Base-by-base conservation (phyloP, 129 eudicot genomes). In the Lactuca sativa region DNA sequence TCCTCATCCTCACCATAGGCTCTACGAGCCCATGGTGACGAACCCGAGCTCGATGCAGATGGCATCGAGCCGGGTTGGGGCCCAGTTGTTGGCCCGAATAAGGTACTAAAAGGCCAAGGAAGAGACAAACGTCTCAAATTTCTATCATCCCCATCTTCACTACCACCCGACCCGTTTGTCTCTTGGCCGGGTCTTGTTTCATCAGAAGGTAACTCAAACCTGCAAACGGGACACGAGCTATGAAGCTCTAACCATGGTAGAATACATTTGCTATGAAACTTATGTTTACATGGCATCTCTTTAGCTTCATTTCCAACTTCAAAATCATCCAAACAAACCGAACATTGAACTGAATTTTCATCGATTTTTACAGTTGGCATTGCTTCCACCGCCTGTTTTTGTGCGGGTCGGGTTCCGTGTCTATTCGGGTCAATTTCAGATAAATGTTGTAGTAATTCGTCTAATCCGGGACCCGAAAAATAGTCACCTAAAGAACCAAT, bases 231-330 rank as follows among this genome's bases (percentile, higher is more conserved):
- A 75, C 98, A 92, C 6, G 91, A 82, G 73, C 98, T 88, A 57
- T 92, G 92, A 78, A 86, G 87, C 81, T 89, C 95, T 4, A 92
- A 82, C 98, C 98, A 92, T 4, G 98, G 98, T 15, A 92, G 37
- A 59, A 92, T 89, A 76, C 98, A 92, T 10, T 53, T 72, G 52
- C 85, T 70, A 60, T 92, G 98, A 70, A 86, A 92, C 92, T 77
- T 85, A 57, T 89, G 98, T 36, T 89, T 89, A 66, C 98, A 92
- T 8, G 98, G 98, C 82, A 90, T 87, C 69, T 82, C 88, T 69
- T 85, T 92, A 4, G 85, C 98, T 80, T 89, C 82, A 9, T 51
- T 53, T 12, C 95, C 86, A 18, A 82, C 56, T 78, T 92, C 96
- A 41, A 86, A 89, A 62, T 92, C 98, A 53, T 92, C 98, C 74